Conservation (phyloP, 1,284 basidiomycete species). For the Vanrija sp. region DNA sequence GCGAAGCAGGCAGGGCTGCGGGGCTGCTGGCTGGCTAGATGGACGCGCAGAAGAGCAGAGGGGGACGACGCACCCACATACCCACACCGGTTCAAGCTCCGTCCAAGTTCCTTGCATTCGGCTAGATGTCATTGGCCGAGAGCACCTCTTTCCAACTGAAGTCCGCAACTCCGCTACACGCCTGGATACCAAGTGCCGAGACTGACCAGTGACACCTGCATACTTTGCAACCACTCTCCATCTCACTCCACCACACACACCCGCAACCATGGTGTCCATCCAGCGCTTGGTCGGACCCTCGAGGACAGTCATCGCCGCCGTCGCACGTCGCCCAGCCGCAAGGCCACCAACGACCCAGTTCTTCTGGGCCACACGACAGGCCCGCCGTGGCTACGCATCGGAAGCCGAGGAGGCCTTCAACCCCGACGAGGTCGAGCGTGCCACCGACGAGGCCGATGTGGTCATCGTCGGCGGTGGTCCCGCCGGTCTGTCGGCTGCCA, state of each 20-base stretch:
- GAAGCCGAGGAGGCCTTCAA: constrained; percentile 32
- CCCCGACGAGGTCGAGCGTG: constrained; percentile 60
- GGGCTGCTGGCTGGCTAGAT: no score
- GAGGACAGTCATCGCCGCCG: constrained; percentile 12
- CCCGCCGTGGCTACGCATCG: constrained; percentile 25
- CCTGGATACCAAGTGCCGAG: no score
- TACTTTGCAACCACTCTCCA: neutral
- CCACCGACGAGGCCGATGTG: constrained; percentile 86
- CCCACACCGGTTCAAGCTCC: no score
- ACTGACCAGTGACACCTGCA: no score
- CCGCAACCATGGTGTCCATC: constrained; percentile 5
- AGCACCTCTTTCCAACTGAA: no score
- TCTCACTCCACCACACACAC: neutral
- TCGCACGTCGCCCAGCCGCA: constrained; percentile 9
- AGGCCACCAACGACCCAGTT: neutral
- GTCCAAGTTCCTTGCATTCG: no score
- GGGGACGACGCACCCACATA: no score
- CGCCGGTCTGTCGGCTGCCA: constrained; percentile 93
- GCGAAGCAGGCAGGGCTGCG: no score
- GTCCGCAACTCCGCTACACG: no score
- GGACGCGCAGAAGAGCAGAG: no score
- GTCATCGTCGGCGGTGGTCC: constrained; percentile 96
- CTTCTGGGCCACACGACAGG: neutral
- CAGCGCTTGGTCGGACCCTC: constrained; percentile 19
- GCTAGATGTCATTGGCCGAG: no score